phyloP scores from a whole-genome alignment of 2,329 filamentous ascomycete species.

The Raffaelea arxii region DNA sequence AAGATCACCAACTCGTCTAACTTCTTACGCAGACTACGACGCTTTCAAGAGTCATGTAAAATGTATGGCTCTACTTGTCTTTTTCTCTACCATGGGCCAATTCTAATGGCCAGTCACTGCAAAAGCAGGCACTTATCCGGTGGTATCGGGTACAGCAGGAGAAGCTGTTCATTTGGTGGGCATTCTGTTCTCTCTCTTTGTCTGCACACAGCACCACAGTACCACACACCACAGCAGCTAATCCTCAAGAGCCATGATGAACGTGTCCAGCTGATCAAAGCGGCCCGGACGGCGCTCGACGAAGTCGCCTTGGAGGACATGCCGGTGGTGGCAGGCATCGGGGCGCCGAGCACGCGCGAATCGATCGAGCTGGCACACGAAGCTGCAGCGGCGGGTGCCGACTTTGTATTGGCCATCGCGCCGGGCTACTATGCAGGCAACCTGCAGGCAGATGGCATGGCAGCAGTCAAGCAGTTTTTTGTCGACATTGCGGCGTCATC shows the following conservation, averaged over 20 bases:
- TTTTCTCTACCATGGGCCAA: neutral
- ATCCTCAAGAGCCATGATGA: slow-evolving; percentile 5
- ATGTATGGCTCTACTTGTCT: neutral
- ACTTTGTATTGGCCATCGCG: slow-evolving; percentile 26
- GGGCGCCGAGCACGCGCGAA: slow-evolving; percentile 25
- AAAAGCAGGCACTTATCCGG: slow-evolving; percentile 7
- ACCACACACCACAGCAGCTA: too few species aligned
- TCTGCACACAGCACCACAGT: too few species aligned
- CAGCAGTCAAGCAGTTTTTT: slow-evolving; percentile 14
- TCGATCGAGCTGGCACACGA: slow-evolving; percentile 25
- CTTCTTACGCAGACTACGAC: slow-evolving; percentile 1
- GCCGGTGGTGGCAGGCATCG: slow-evolving; percentile 35
- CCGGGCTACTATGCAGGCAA: slow-evolving; percentile 31
- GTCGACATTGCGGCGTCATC: slow-evolving; percentile 13
- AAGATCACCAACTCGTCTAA: neutral
- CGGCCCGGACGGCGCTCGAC: slow-evolving; percentile 2
- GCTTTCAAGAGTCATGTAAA: slow-evolving; percentile 6
- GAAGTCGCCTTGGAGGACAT: slow-evolving; percentile 20
- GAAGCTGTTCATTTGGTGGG: slow-evolving; percentile 9
- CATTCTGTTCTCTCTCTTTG: neutral
- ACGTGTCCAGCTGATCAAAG: slow-evolving; percentile 3
- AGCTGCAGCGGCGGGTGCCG: slow-evolving; percentile 26
- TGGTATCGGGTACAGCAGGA: slow-evolving; percentile 8
- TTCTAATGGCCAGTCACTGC: neutral
- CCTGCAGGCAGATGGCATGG: slow-evolving; percentile 16